Percentiles rank a stretch among this genome's conserved stretches.
Conservation (phyloP, 2,329 filamentous ascomycete genomes). For the Aspergillus hiratsukae region DNA sequence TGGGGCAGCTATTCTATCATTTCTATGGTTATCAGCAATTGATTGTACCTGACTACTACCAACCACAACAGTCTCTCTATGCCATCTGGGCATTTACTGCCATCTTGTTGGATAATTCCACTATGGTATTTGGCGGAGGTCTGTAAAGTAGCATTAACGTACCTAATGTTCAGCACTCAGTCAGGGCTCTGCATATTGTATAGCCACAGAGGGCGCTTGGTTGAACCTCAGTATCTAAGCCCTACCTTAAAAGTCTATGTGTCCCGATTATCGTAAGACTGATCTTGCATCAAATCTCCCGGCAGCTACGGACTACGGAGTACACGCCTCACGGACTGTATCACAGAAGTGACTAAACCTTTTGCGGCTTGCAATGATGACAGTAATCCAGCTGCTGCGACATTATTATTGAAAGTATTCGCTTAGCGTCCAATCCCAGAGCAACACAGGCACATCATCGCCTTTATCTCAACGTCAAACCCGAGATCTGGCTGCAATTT, state of each 20-base stretch:
- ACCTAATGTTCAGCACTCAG: neutral
- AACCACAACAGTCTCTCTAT: neutral
- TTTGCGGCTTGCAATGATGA: neutral
- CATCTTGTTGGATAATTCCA: slow-evolving; percentile 9
- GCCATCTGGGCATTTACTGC: slow-evolving; percentile 9
- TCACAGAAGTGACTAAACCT: neutral
- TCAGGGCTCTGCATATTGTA: neutral
- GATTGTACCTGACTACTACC: neutral
- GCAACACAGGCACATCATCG: neutral
- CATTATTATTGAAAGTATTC: neutral
- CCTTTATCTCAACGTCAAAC: neutral
- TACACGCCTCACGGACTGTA: too few relatives aligned
- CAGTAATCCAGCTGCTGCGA: neutral
- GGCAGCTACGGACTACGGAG: neutral
- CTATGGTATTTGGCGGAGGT: neutral
- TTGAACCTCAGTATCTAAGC: neutral
- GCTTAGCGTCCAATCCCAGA: neutral
- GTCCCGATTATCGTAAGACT: neutral
- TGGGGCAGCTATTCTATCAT: neutral
- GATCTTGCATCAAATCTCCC: neutral
- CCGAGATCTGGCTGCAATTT: neutral
- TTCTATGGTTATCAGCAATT: neutral
- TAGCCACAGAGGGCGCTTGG: neutral
- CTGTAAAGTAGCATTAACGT: neutral
- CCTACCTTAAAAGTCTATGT: too few relatives aligned